Conservation (phyloP, 768 basidiomycete genomes). For the Leucocoprinus sp. region DNA sequence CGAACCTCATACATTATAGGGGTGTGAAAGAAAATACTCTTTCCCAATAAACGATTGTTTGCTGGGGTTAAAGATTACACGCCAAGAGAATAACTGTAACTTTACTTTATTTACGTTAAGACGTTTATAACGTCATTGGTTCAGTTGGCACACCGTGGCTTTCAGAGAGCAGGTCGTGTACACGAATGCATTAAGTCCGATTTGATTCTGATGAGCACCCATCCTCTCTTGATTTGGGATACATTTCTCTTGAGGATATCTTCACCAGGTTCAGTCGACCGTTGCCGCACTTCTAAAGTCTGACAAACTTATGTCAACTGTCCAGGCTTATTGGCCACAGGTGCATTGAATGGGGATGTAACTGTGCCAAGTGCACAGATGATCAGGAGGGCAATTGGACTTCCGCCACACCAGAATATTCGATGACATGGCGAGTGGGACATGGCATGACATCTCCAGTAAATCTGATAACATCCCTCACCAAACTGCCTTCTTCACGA, state of each 20-base stretch:
- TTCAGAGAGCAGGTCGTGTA: background rate
- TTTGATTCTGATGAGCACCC: too few species aligned
- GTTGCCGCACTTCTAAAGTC: background rate
- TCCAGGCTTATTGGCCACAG: constrained; percentile 3
- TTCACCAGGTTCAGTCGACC: background rate
- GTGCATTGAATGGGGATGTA: background rate
- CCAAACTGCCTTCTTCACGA: too few species aligned
- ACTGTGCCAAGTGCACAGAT: background rate
- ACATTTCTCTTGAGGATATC: background rate
- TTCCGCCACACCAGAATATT: too few species aligned
- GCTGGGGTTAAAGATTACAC: background rate
- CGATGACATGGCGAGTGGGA: too few species aligned
- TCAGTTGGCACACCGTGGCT: too few species aligned
- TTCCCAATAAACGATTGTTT: background rate
- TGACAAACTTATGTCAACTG: constrained; percentile 1
- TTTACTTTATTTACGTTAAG: too few species aligned
- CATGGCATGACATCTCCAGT: too few species aligned
- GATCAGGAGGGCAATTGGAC: background rate
- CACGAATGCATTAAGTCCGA: too few species aligned
- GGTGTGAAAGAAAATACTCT: constrained; percentile 23
- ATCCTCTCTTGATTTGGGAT: too few species aligned
- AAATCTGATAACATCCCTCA: too few species aligned
- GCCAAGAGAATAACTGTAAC: background rate
- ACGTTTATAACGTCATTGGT: too few species aligned
- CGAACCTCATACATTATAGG: constrained; percentile 44